phyloP scores from a whole-genome alignment of 768 basidiomycete species.

The Porpolomopsis calyptriformis region DNA sequence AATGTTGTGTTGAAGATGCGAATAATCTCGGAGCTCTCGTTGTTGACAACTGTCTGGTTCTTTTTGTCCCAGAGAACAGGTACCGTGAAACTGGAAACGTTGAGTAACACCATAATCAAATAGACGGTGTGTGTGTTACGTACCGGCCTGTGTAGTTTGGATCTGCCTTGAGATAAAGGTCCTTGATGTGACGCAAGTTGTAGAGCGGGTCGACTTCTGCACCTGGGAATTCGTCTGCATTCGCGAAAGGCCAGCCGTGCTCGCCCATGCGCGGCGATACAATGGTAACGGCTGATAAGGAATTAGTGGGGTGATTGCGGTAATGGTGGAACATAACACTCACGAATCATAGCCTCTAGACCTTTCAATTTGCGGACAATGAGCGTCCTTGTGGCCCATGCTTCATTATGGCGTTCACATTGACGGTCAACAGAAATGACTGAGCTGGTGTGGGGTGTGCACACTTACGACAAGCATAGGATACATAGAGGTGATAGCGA shows the following conservation, averaged over 20 bases:
- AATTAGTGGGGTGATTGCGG: background rate
- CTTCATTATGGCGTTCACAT: conserved; percentile 25
- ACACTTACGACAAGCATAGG: conserved; percentile 69
- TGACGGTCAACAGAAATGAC: background rate
- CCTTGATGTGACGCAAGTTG: conserved; percentile 60
- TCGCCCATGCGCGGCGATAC: conserved; percentile 83
- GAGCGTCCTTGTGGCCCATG: conserved; percentile 89
- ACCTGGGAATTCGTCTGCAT: conserved; percentile 53
- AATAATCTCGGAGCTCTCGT: conserved; percentile 92
- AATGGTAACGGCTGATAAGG: conserved; percentile 51
- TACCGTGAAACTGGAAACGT: conserved; percentile 57
- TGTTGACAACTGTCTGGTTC: conserved; percentile 79
- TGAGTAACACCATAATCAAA: background rate
- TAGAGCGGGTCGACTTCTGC: conserved; percentile 71
- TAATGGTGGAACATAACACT: conserved; percentile 17
- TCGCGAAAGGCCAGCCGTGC: conserved; percentile 82
- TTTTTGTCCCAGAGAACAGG: conserved; percentile 94
- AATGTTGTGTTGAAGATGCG: conserved; percentile 85
- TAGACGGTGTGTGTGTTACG: conserved; percentile 7
- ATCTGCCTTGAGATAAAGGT: conserved; percentile 72
- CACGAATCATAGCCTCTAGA: conserved; percentile 73
- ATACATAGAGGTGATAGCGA: conserved; percentile 88
- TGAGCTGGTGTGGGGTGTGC: background rate
- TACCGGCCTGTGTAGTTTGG: conserved; percentile 64
- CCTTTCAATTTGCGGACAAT: conserved; percentile 90